Conservation (phyloP, 192 early-diverging fungal species). For the Backusella westeae region DNA sequence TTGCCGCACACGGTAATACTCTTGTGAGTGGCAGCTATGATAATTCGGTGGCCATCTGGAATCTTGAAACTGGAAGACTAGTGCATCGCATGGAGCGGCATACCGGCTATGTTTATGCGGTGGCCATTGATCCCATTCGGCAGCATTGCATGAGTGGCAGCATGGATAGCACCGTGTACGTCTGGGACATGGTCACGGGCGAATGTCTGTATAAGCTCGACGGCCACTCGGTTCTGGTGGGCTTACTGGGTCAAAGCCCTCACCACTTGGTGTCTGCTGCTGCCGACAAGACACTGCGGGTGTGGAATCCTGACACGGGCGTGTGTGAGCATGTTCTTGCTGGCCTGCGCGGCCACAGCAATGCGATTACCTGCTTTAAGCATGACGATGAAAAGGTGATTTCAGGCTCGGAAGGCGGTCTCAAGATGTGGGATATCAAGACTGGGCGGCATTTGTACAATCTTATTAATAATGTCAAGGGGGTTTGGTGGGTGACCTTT, state of each 20-base stretch:
- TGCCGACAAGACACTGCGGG: constrained; percentile 88
- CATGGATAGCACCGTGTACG: constrained; percentile 90
- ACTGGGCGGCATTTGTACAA: constrained; percentile 83
- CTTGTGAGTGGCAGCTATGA: constrained; percentile 95
- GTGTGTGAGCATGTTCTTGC: constrained; percentile 61
- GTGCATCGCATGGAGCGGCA: constrained; percentile 83
- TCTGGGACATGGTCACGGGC: constrained; percentile 91
- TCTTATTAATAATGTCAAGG: constrained; percentile 71
- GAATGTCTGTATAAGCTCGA: constrained; percentile 72
- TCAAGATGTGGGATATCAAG: constrained; percentile 95
- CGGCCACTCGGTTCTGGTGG: constrained; percentile 93
- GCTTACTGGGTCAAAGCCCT: constrained; percentile 81
- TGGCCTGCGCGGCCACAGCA: constrained; percentile 54
- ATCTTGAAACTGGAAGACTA: constrained; percentile 68
- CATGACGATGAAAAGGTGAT: constrained; percentile 94
- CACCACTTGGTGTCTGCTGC: constrained; percentile 90
- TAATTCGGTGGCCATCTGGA: constrained; percentile 87
- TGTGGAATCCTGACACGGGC: constrained; percentile 80
- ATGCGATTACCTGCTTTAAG: constrained; percentile 97
- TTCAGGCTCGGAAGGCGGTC: constrained; percentile 86
- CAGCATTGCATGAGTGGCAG: constrained; percentile 87
- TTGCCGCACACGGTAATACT: constrained; percentile 85
- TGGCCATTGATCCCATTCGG: constrained; percentile 83
- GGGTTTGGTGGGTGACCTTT: constrained; percentile 95
- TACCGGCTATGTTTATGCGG: constrained; percentile 89